Percentiles rank a stretch among this genome's conserved stretches.
phyloP scores from a whole-genome alignment of 495 filamentous ascomycete genomes.

The Xylaria bambusicola region DNA sequence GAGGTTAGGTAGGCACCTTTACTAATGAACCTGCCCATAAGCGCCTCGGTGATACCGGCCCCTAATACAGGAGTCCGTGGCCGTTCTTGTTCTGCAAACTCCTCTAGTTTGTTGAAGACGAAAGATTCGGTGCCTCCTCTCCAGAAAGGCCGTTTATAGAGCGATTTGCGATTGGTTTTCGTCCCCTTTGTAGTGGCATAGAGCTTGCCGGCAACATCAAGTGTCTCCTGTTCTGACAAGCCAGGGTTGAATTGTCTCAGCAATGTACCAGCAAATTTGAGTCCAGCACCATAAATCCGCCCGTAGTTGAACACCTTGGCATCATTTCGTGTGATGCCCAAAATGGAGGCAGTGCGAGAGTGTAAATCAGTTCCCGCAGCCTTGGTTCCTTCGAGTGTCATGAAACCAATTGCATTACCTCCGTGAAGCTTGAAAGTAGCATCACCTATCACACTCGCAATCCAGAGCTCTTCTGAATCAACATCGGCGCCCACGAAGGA shows the following conservation, averaged over 20 bases:
- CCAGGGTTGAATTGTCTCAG: slow-evolving; percentile 89
- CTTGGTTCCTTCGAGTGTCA: slow-evolving; percentile 97
- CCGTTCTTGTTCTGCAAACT: slow-evolving; percentile 91
- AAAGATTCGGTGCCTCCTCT: slow-evolving; percentile 94
- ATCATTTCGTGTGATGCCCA: slow-evolving; percentile 91
- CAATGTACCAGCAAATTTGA: slow-evolving; percentile 88
- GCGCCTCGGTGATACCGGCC: slow-evolving; percentile 93
- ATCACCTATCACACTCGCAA: slow-evolving; percentile 92
- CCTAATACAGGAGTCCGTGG: slow-evolving; percentile 93
- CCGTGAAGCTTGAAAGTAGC: slow-evolving; percentile 91
- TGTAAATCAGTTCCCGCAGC: slow-evolving; percentile 92
- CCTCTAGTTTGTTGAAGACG: slow-evolving; percentile 96
- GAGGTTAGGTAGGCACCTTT: slow-evolving; percentile 93
- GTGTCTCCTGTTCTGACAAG: slow-evolving; percentile 74
- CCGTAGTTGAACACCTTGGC: slow-evolving; percentile 99
- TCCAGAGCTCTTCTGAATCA: slow-evolving; percentile 99
- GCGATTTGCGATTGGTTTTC: slow-evolving; percentile 65
- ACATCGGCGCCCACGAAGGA: slow-evolving; percentile 96
- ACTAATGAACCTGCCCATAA: slow-evolving; percentile 83
- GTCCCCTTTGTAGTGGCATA: slow-evolving; percentile 89
- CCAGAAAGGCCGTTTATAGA: slow-evolving; percentile 84
- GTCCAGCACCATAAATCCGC: slow-evolving; percentile 93
- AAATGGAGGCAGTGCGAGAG: slow-evolving; percentile 85
- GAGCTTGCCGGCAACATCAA: slow-evolving; percentile 72
- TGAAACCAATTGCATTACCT: slow-evolving; percentile 96